These are phyloP conservation scores for Patellaria atrata DNA, from an alignment of 495 filamentous ascomycete genomes.

Conservation along the genomic window DNA sequence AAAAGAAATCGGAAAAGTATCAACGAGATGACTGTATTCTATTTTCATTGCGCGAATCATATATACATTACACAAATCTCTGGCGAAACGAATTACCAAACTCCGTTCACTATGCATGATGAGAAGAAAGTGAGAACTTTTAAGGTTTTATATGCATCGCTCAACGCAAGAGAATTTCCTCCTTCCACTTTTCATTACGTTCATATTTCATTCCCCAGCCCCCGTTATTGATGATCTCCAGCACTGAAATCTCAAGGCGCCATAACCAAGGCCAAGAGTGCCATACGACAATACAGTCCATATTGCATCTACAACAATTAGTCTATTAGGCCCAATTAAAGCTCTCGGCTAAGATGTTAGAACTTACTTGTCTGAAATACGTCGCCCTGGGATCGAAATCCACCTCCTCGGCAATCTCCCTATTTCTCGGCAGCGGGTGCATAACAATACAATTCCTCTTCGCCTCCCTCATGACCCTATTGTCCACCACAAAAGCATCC, in stretches of 20 bases:
- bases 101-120: too few relatives aligned
- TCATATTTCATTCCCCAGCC: too few relatives aligned
- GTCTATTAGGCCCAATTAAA: slow-evolving; percentile 15
- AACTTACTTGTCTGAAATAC: slow-evolving; percentile 94
- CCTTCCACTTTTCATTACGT: too few relatives aligned
- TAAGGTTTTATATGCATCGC: too few relatives aligned
- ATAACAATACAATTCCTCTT: slow-evolving; percentile 85
- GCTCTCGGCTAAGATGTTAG: slow-evolving; percentile 1
- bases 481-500: slow-evolving; percentile 75
- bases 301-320: slow-evolving; percentile 75
- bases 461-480: slow-evolving; percentile 76
- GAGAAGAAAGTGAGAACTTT: too few relatives aligned
- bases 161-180: too few relatives aligned
- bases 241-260: slow-evolving; percentile 34
- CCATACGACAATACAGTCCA: slow-evolving; percentile 95
- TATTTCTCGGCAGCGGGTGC: slow-evolving; percentile 88
- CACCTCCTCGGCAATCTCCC: slow-evolving; percentile 86
- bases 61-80: too few relatives aligned
- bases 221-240: too few relatives aligned
- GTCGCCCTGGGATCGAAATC: slow-evolving; percentile 94
- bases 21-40: too few relatives aligned
- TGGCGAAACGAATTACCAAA: too few relatives aligned
- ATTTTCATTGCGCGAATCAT: too few relatives aligned
- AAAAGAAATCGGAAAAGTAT: too few relatives aligned
- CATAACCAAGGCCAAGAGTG: slow-evolving; percentile 84